These are phyloP conservation scores for Ophiostoma australiae DNA, from an alignment of 2,329 filamentous ascomycete genomes.

Conservation along the genomic window DNA sequence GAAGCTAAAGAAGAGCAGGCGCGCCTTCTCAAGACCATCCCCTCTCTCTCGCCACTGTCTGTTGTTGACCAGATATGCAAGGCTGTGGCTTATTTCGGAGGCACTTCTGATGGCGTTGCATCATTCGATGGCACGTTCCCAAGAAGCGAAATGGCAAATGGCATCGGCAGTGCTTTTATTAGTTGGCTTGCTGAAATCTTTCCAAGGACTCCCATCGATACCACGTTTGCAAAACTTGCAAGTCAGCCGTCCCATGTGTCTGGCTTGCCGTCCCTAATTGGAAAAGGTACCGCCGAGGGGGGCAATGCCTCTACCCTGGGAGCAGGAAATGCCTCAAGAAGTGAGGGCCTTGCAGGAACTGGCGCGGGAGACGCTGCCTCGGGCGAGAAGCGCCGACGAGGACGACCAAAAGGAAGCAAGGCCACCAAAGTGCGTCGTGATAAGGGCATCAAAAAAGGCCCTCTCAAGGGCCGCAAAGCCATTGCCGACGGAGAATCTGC, in stretches of 20 bases:
- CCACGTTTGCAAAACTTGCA: constrained; percentile 12
- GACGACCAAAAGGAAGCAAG: constrained; percentile 55
- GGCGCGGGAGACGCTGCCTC: neutral
- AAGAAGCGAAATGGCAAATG: constrained; percentile 52
- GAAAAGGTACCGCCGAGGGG: neutral
- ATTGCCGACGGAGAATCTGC: constrained; percentile 16
- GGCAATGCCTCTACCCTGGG: neutral
- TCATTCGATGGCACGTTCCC: constrained; percentile 50
- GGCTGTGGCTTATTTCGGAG: constrained; percentile 59
- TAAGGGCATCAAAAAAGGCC: constrained; percentile 49
- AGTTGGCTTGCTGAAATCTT: constrained; percentile 62
- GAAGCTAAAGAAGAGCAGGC: constrained; percentile 57
- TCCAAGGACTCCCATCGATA: constrained; percentile 37
- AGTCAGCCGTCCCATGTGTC: constrained; percentile 7
- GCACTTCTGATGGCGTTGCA: constrained; percentile 52
- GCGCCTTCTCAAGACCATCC: constrained; percentile 53
- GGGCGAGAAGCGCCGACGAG: constrained; percentile 43
- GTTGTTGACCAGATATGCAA: constrained; percentile 61
- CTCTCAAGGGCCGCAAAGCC: constrained; percentile 29
- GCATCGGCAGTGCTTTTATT: constrained; percentile 54
- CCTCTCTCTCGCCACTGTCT: constrained; percentile 49
- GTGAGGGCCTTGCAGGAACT: neutral
- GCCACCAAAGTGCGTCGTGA: constrained; percentile 44
- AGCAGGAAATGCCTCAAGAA: neutral
- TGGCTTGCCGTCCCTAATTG: constrained; percentile 3